Percentiles rank a stretch among this genome's conserved stretches.
These are phyloP conservation scores for Penicillium manginii DNA, from an alignment of 495 filamentous ascomycete species.

Conservation along the genomic window DNA sequence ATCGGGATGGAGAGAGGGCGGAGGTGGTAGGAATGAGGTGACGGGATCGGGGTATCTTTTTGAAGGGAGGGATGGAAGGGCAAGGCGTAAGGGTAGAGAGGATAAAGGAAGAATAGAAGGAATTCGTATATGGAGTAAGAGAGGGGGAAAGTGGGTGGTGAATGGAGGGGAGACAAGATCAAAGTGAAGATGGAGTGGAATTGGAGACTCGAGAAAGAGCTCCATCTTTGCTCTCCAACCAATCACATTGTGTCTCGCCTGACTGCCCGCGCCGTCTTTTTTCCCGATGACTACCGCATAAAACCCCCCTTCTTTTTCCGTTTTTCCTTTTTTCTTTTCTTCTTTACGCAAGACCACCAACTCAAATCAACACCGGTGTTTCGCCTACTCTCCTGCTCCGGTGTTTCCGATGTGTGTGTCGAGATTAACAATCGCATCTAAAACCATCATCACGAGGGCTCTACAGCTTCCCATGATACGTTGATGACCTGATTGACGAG, in stretches of 20 bases:
- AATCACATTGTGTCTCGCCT: slow-evolving; percentile 36
- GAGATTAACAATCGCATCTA: slow-evolving; percentile 82
- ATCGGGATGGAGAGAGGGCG: slow-evolving; percentile 6
- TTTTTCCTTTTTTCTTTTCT: slow-evolving; percentile 43
- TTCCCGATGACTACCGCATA: slow-evolving; percentile 23
- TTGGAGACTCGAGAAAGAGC: slow-evolving; percentile 34
- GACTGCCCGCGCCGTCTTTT: slow-evolving; percentile 40
- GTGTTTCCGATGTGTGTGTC: slow-evolving; percentile 88
- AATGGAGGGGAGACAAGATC: not conserved
- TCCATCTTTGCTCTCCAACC: slow-evolving; percentile 22
- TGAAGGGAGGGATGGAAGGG: not conserved
- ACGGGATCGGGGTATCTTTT: slow-evolving; percentile 13
- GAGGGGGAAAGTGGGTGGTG: slow-evolving; percentile 3
- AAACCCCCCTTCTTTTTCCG: slow-evolving; percentile 23
- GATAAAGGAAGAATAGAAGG: slow-evolving; percentile 3
- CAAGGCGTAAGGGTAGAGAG: not conserved
- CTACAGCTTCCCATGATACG: slow-evolving; percentile 88
- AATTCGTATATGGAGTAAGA: slow-evolving; percentile 8
- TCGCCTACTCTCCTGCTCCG: slow-evolving; percentile 66
- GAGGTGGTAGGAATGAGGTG: slow-evolving; percentile 10
- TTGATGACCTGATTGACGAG: slow-evolving; percentile 95
- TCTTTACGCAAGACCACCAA: slow-evolving; percentile 77
- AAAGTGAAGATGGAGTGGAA: slow-evolving; percentile 9
- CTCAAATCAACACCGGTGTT: slow-evolving; percentile 88
- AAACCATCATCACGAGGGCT: slow-evolving; percentile 99